A percentile compares a stretch with the other conserved stretches of the same genome.
phyloP scores from a whole-genome alignment of 2,329 filamentous ascomycete species.

The Verticillium dahliae region DNA sequence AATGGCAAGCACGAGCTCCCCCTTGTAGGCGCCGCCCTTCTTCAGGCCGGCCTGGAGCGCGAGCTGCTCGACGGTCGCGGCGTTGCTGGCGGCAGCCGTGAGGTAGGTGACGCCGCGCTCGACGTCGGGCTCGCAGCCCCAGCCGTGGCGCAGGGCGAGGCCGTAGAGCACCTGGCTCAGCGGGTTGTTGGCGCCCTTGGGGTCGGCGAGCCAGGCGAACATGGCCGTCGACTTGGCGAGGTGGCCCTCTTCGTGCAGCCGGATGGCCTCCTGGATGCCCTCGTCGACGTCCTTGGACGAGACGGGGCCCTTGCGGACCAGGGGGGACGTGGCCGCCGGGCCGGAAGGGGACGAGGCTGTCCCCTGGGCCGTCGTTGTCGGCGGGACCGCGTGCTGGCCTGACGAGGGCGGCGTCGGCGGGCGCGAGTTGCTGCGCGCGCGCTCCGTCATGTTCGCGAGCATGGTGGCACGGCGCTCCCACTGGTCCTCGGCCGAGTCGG shows the following conservation, averaged over 20 bases:
- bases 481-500: slow-evolving; percentile 56
- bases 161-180: slow-evolving; percentile 94
- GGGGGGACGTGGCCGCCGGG: neutral
- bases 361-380: neutral
- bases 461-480: slow-evolving; percentile 96
- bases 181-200: slow-evolving; percentile 80
- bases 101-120: slow-evolving; percentile 75
- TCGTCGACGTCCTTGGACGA: slow-evolving; percentile 51
- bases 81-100: slow-evolving; percentile 82
- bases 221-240: slow-evolving; percentile 74
- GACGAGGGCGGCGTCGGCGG: slow-evolving; percentile 22
- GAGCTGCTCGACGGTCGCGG: slow-evolving; percentile 76
- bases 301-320: slow-evolving; percentile 19
- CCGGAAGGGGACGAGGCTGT: slow-evolving; percentile 7
- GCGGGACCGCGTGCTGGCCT: neutral
- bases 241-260: slow-evolving; percentile 79
- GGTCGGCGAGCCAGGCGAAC: slow-evolving; percentile 79
- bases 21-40: slow-evolving; percentile 91
- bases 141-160: slow-evolving; percentile 87
- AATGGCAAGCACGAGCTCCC: slow-evolving; percentile 91
- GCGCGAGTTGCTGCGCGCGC: slow-evolving; percentile 34
- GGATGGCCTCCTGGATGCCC: slow-evolving; percentile 92
- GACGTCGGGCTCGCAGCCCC: slow-evolving; percentile 74
- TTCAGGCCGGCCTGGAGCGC: slow-evolving; percentile 83
- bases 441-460: slow-evolving; percentile 60